These are phyloP conservation scores for Avena sativa DNA, from an alignment of 176 grass and related monocot species.

Conservation along the genomic window DNA sequence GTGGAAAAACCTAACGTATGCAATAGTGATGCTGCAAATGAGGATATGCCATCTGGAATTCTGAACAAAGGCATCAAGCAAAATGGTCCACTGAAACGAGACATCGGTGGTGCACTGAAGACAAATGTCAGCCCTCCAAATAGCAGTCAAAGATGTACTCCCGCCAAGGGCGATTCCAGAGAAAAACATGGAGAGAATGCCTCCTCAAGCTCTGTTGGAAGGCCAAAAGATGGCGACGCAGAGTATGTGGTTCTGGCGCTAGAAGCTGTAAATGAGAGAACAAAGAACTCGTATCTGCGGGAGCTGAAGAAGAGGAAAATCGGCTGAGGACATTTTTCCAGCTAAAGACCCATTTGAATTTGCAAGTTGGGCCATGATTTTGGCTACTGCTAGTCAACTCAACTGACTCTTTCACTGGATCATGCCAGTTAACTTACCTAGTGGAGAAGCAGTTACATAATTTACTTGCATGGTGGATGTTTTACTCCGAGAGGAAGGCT, in stretches of 20 bases:
- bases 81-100: constrained; percentile 13
- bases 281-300: constrained; percentile 33
- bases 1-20: constrained; percentile 20
- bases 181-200: constrained; percentile 15
- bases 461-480: constrained; percentile 11
- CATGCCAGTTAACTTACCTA: constrained; percentile 9
- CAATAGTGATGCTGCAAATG: constrained; percentile 18
- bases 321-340: constrained; percentile 38
- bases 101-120: not conserved
- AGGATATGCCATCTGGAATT: constrained; percentile 21
- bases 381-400: constrained; percentile 20
- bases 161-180: not conserved
- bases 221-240: constrained; percentile 5
- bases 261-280: constrained; percentile 30
- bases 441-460: not conserved
- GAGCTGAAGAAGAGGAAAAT: constrained; percentile 54
- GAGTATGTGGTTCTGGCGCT: constrained; percentile 4
- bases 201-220: not conserved
- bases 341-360: not conserved
- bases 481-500: not conserved
- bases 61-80: constrained; percentile 26
- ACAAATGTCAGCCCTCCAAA: not conserved
- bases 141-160: constrained; percentile 5
- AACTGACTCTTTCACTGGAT: constrained; percentile 8
- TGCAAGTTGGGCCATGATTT: not conserved